Conservation (phyloP, 768 basidiomycete genomes). For the Podaxis carcinomalis region DNA sequence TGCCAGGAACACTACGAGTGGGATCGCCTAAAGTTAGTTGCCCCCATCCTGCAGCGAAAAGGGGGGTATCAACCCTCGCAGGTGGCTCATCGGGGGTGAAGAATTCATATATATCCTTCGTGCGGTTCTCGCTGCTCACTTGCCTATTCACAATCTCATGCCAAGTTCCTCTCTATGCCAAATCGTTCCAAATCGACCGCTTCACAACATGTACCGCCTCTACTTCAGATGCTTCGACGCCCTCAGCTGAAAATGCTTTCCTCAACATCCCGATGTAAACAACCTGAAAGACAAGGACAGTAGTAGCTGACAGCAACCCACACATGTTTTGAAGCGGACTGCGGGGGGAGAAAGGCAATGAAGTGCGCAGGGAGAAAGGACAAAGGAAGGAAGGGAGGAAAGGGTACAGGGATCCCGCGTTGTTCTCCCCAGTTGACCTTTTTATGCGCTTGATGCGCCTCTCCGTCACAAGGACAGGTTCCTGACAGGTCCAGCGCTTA, state of each 20-base stretch:
- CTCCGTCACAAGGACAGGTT: too few species aligned
- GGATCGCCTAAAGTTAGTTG: neutral
- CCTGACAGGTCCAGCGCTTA: too few species aligned
- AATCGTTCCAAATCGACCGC: slow-evolving; percentile 1
- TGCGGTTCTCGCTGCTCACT: neutral
- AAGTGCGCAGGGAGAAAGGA: neutral
- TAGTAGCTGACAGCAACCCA: neutral
- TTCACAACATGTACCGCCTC: neutral
- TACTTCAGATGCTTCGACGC: neutral
- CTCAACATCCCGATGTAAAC: neutral
- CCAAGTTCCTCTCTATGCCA: neutral
- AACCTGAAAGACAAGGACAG: neutral
- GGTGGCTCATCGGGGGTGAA: neutral
- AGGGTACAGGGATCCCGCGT: too few species aligned
- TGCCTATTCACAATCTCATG: slow-evolving; percentile 1
- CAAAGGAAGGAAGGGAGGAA: neutral
- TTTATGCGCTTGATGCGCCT: neutral
- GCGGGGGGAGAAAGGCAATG: too few species aligned
- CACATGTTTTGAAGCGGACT: neutral
- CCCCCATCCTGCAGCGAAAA: neutral
- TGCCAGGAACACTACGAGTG: neutral
- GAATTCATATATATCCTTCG: slow-evolving; percentile 4
- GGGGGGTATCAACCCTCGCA: neutral
- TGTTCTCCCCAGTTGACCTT: neutral
- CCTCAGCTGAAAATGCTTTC: neutral